Percentiles rank a stretch among this genome's conserved stretches.
These are phyloP conservation scores for Phytophthora boehmeriae DNA, from an alignment of 352 stramenopile genomes.

Conservation along the genomic window DNA sequence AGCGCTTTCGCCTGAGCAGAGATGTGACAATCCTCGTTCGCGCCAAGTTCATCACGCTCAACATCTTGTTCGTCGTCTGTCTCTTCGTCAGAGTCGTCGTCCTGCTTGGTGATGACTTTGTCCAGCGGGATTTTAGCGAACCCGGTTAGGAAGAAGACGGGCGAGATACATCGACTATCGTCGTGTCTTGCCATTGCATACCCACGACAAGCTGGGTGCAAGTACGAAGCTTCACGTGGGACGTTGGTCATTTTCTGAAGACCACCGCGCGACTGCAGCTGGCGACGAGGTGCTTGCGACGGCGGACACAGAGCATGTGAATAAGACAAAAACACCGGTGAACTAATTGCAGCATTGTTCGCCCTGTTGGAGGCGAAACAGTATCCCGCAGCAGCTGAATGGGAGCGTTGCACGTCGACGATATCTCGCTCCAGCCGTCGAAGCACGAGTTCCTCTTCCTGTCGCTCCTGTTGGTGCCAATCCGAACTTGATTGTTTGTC, in stretches of 20 bases:
- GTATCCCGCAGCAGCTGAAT: constrained; percentile 65
- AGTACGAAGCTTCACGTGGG: constrained; percentile 29
- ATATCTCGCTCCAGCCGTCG: constrained; percentile 64
- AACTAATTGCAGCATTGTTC: constrained; percentile 17
- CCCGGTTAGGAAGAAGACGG: constrained; percentile 64
- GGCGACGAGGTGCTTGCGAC: constrained; percentile 28
- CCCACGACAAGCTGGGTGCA: constrained; percentile 64
- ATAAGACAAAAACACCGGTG: constrained; percentile 64
- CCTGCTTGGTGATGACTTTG: constrained; percentile 44
- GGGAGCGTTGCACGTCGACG: constrained; percentile 53
- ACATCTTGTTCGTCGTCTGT: constrained; percentile 28
- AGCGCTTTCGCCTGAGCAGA: constrained; percentile 20
- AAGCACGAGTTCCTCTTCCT: constrained; percentile 76
- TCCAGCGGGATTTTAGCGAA: constrained; percentile 71
- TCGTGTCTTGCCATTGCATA: constrained; percentile 54
- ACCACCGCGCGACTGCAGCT: constrained; percentile 19
- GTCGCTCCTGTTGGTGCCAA: constrained; percentile 54
- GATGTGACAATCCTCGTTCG: constrained; percentile 11
- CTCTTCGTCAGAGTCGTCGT: constrained; percentile 37
- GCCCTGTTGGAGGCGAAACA: constrained; percentile 28
- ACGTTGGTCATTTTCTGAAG: constrained; percentile 23
- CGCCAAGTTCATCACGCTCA: constrained; percentile 2
- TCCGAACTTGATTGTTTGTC: constrained; percentile 27
- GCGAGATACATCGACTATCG: constrained; percentile 53
- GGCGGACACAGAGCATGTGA: constrained; percentile 51